These are phyloP conservation scores for Oryza rufipogon DNA, from an alignment of 176 grass and related monocot species.

Conservation along the genomic window DNA sequence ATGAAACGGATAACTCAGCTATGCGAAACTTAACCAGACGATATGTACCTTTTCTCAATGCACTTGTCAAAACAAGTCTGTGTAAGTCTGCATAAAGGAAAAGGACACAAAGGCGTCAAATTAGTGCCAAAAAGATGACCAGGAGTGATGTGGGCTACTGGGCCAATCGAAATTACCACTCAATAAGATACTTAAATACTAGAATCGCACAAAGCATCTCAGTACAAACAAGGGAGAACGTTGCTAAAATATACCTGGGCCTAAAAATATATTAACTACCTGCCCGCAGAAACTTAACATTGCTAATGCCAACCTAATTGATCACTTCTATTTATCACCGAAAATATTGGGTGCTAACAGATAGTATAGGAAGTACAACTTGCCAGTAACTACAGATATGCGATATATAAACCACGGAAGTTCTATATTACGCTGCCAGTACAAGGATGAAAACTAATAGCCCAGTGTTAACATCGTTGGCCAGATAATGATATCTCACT, in stretches of 20 bases:
- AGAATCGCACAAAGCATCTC: background rate
- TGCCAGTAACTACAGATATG: background rate
- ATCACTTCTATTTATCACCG: background rate
- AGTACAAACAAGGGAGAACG: background rate
- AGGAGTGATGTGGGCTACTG: background rate
- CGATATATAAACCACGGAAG: background rate
- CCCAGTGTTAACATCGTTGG: background rate
- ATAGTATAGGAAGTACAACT: background rate
- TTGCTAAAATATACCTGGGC: background rate
- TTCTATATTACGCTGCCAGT: background rate
- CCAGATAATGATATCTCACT: conserved; percentile 10
- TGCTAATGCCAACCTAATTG: background rate
- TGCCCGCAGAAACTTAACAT: background rate
- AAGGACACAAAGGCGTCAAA: conserved; percentile 18
- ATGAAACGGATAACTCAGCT: conserved; percentile 21
- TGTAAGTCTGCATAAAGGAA: conserved; percentile 67
- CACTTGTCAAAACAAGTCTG: conserved; percentile 88
- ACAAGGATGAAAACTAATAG: background rate
- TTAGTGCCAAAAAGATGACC: background rate
- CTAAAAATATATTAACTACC: background rate
- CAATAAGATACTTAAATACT: background rate
- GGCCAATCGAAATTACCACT: conserved; percentile 14
- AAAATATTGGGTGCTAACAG: background rate
- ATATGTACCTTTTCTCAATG: conserved; percentile 78
- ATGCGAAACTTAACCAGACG: background rate